phyloP scores from a whole-genome alignment of 23 red algal species.

The Chondrus crispus region DNA sequence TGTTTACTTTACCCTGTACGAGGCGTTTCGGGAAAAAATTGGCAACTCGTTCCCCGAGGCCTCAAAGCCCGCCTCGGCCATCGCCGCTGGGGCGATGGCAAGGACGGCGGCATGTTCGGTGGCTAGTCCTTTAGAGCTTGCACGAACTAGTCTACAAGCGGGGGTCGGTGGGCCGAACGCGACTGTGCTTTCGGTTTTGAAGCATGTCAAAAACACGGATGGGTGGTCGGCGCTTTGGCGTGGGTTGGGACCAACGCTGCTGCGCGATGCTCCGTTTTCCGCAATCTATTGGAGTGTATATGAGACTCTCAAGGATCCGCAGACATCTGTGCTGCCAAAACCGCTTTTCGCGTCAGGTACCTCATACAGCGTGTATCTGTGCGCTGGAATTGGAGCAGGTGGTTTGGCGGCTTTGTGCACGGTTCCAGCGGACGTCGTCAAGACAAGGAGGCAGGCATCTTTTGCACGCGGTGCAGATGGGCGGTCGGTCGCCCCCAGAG shows the following conservation, averaged over 20 bases:
- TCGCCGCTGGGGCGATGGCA: constrained; percentile 55
- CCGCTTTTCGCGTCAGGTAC: background rate
- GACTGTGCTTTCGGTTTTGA: constrained; percentile 51
- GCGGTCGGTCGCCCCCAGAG: background rate
- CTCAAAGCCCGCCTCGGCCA: background rate
- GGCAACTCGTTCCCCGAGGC: background rate
- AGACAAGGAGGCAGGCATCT: constrained; percentile 81
- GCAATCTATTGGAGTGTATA: constrained; percentile 98
- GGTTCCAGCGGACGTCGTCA: constrained; percentile 93
- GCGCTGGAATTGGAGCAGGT: constrained; percentile 76
- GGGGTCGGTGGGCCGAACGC: constrained; percentile 23
- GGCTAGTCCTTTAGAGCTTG: constrained; percentile 85
- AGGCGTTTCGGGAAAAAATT: constrained; percentile 33
- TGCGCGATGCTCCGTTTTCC: constrained; percentile 96
- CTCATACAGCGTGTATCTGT: constrained; percentile 28
- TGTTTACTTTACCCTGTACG: constrained; percentile 93
- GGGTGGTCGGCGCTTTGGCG: constrained; percentile 71
- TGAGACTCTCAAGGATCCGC: constrained; percentile 80
- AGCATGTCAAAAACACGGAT: constrained; percentile 13
- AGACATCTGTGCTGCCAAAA: background rate
- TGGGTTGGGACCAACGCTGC: constrained; percentile 74
- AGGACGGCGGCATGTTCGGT: constrained; percentile 39
- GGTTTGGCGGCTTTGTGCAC: constrained; percentile 80
- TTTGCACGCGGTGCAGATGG: background rate
- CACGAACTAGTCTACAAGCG: constrained; percentile 76